Evolutionary conservation across 768 basidiomycete genomes (phyloP).

Genomic region (Podaxis sp.): DNA sequence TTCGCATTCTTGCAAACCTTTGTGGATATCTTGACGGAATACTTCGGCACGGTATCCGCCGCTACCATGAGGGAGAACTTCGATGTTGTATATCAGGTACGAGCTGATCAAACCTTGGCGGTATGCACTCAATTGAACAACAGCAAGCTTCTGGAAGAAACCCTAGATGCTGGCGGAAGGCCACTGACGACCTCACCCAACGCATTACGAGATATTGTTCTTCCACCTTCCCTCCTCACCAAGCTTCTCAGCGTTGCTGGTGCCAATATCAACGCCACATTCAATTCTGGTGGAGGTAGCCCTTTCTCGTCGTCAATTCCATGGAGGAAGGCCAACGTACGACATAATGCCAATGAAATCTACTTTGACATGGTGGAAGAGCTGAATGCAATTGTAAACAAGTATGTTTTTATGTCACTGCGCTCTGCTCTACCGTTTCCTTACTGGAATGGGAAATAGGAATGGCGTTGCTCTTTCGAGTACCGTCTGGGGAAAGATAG

Average conservation of each 20-base stretch:
- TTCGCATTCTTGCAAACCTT: constrained; percentile 90
- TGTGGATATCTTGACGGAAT: constrained; percentile 79
- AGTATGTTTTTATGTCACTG: constrained; percentile 41
- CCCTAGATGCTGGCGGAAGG: constrained; percentile 90
- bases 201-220: constrained; percentile 88
- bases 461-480: constrained; percentile 67
- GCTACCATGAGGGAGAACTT: constrained; percentile 86
- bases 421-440: not conserved
- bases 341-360: constrained; percentile 87
- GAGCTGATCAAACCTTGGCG: constrained; percentile 17
- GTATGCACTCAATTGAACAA: constrained; percentile 12
- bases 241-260: constrained; percentile 61
- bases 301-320: constrained; percentile 90
- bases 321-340: constrained; percentile 84
- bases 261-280: constrained; percentile 47
- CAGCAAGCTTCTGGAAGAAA: constrained; percentile 85
- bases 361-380: constrained; percentile 90
- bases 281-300: constrained; percentile 46
- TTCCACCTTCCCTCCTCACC: constrained; percentile 84
- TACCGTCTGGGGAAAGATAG: constrained; percentile 75
- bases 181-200: constrained; percentile 90
- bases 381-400: constrained; percentile 75
- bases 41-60: constrained; percentile 84
- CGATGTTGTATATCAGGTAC: constrained; percentile 91
- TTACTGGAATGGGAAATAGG: constrained; percentile 35